Base-by-base conservation (phyloP, 257 asterid species). In the Rhazya stricta region DNA sequence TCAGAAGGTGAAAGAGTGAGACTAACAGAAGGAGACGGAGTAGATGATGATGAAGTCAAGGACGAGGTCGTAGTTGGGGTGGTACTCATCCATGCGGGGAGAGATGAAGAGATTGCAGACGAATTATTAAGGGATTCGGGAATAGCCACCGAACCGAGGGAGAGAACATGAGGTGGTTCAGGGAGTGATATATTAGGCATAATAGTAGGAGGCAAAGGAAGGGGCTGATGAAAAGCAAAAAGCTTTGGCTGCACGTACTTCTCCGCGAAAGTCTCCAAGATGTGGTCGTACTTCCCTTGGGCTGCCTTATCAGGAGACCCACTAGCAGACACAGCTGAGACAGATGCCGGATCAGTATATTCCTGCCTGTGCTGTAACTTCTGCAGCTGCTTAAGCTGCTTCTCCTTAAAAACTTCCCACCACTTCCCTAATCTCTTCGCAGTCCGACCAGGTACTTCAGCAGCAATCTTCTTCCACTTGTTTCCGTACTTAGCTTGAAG, bases 361-460 rank as follows among this genome's bases (percentile, higher is more conserved):
- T 83, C 87, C 54, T 54, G 81, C 48, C 69, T 74, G 6, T 80
- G 76, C 27, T 81, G 82, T 7, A 88, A 80, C 4, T 83, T 84
- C 39, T 82, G 87, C 0, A 87, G 69, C 79, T 87, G 90, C 75
- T 90, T 90, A 41, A 89, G 84, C 86, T 89, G 95, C 76, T 93
- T 91, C 84, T 91, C 97, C 71, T 91, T 91, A 74, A 89, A 89
- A 76, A 91, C 97, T 83, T 93, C 97, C 98, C 97, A 91, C 98
- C 98, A 89, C 87, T 93, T 93, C 3, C 97, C 96, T 2, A 92
- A 75, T 6, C 97, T 86, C 80, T 93, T 93, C 60, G 98, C 96
- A 57, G 96, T 93, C 25, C 89, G 90, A 62, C 96, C 96, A 77
- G 94, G 96, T 50, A 93, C 94, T 71, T 88, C 96, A 25, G 90